Base-by-base conservation (phyloP, 108 stramenopile genomes). In the Skeletonema tropicum region DNA sequence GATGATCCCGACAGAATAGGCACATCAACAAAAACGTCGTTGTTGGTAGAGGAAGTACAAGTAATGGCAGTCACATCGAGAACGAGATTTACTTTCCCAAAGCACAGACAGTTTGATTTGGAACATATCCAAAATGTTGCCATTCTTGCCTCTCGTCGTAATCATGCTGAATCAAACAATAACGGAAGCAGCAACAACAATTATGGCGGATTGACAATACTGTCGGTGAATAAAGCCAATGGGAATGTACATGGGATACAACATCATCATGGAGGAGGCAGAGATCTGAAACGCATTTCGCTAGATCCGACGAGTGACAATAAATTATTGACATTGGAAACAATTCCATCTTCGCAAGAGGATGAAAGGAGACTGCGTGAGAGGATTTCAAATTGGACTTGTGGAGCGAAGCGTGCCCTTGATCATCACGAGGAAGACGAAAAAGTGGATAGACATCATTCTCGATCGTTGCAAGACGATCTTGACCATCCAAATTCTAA, bases 211-310 rank as follows among this genome's bases (percentile, higher is more conserved):
- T 64, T 62, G 29, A 73, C 72, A 11, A 52, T 73, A 21, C 6
- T 73, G 7, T 73, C 72, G 0, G 52, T 73, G 6, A 39, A 73
- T 38, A 64, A 36, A 26, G 19, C 32, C 23, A 57, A 32, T 14
- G 72, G 72, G 21, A 14, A 46, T 36, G 55, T 57, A 2, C 49
- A 38, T 39, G 72, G 72, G 12, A 30, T 73, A 55, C 70, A 62
- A 41, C n/a, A n/a, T n/a, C n/a, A n/a, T n/a, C 72, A 33, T 55
- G 72, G 57, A 2, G 33, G 36, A 41, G 63, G 25, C 29, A 48
- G 41, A 25, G 32, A 14, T 15, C 11, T 39, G 64, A 64, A 48
- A n/a, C 64, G 64, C 7, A 15, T 15, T 55, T 57, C 17, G 7
- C 35, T 52, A 23, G 49, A 52, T 52, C 0, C 17, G 2, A 23